phyloP scores from a whole-genome alignment of 306 rosid species.

The Begonia masoniana region DNA sequence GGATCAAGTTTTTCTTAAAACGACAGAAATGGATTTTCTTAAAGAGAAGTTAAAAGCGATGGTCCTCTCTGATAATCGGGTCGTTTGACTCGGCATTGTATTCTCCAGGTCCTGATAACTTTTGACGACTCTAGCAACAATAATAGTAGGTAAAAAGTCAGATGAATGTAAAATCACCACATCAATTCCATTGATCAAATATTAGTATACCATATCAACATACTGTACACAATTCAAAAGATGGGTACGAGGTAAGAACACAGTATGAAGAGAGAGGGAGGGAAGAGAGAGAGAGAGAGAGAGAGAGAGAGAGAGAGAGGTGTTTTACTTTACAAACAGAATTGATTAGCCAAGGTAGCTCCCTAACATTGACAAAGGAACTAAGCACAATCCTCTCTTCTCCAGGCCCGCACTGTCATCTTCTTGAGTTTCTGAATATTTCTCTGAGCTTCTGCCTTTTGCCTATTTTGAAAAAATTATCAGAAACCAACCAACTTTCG shows the following conservation, averaged over 20 bases:
- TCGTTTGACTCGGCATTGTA: too few relatives aligned
- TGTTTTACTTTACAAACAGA: background rate
- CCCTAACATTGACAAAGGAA: constrained; percentile 65
- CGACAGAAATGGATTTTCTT: too few relatives aligned
- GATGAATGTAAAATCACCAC: too few relatives aligned
- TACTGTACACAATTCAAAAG: too few relatives aligned
- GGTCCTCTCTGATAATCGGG: too few relatives aligned
- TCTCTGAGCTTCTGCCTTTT: constrained; percentile 14
- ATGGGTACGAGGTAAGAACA: too few relatives aligned
- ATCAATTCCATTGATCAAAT: background rate
- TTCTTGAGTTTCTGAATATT: constrained; percentile 9
- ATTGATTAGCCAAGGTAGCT: constrained; percentile 46
- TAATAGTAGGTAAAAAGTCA: too few relatives aligned
- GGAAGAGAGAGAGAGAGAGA: constrained; percentile 8
- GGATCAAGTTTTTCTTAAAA: too few relatives aligned
- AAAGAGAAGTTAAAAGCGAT: too few relatives aligned
- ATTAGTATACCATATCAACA: background rate
- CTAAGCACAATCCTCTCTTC: constrained; percentile 62
- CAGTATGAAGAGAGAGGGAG: background rate
- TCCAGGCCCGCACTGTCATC: constrained; percentile 34
- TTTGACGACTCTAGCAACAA: too few relatives aligned
- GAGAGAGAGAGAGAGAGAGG: constrained; percentile 4
- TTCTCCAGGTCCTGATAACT: too few relatives aligned
- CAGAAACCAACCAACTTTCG: too few relatives aligned
- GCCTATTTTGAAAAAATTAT: background rate